These are phyloP conservation scores for Asterella californica DNA, from an alignment of 225 moss, liverwort and hornwort species.

Conservation along the genomic window DNA sequence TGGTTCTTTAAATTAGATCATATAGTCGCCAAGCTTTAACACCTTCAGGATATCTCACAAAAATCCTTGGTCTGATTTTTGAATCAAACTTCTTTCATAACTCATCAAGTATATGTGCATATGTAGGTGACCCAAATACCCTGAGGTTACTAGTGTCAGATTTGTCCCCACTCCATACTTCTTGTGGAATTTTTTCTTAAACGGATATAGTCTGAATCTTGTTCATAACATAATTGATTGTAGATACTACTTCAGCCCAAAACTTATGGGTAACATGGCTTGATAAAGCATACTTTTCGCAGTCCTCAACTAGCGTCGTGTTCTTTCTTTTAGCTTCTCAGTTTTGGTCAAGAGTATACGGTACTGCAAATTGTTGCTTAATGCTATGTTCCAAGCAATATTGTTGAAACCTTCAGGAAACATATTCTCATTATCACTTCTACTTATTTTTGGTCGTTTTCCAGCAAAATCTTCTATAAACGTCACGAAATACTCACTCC, in stretches of 20 bases:
- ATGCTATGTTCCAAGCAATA: too few relatives aligned
- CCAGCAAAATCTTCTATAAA: neutral
- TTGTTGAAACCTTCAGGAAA: too few relatives aligned
- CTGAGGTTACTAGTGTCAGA: too few relatives aligned
- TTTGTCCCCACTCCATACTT: neutral
- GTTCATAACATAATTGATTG: neutral
- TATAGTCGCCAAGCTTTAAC: too few relatives aligned
- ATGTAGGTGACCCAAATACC: too few relatives aligned
- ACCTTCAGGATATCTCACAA: too few relatives aligned
- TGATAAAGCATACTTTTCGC: neutral
- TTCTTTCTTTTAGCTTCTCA: neutral
- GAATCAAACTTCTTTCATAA: too few relatives aligned
- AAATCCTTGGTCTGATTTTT: too few relatives aligned
- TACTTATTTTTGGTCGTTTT: neutral
- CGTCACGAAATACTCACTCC: neutral
- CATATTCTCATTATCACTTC: neutral
- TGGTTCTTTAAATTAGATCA: too few relatives aligned
- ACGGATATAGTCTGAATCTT: neutral
- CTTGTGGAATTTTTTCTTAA: neutral
- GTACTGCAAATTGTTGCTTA: too few relatives aligned
- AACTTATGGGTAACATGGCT: neutral
- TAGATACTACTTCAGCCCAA: neutral
- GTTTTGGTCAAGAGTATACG: neutral
- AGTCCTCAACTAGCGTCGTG: neutral
- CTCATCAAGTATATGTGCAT: too few relatives aligned